Percentiles rank a stretch among this genome's conserved stretches.
Evolutionary conservation across 2,329 filamentous ascomycete species (phyloP).

Genomic region (Xylariaceae sp.): DNA sequence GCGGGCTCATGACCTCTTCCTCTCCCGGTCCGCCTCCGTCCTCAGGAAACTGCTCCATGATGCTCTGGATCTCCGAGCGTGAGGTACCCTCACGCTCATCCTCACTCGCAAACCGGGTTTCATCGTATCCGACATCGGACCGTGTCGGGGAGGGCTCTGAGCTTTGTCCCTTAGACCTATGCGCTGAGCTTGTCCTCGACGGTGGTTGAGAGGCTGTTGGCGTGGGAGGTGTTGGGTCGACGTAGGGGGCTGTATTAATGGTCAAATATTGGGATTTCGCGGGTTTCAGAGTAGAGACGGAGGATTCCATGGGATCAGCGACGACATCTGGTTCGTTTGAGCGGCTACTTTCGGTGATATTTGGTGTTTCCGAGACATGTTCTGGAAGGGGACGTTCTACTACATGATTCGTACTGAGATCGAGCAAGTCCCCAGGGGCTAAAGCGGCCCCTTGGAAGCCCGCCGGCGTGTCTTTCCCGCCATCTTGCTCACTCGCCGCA

Average conservation of each 20-base stretch:
- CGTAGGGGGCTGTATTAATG: constrained; percentile 54
- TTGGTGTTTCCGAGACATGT: neutral
- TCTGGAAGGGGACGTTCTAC: neutral
- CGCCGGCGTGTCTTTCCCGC: neutral
- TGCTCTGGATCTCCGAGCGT: constrained; percentile 88
- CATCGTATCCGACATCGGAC: constrained; percentile 63
- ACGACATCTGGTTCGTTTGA: constrained; percentile 13
- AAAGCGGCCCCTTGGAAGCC: neutral
- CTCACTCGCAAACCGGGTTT: constrained; percentile 62
- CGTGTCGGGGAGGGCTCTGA: constrained; percentile 58
- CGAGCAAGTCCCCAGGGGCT: neutral
- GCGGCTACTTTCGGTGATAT: neutral
- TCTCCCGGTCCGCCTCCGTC: constrained; percentile 72
- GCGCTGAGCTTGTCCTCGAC: constrained; percentile 64
- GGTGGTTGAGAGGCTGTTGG: constrained; percentile 60
- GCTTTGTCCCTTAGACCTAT: constrained; percentile 53
- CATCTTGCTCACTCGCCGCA: constrained; percentile 3
- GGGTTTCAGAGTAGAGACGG: constrained; percentile 57
- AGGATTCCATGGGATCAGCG: constrained; percentile 48
- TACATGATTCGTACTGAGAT: constrained; percentile 5
- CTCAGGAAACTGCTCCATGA: constrained; percentile 94
- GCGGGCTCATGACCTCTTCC: constrained; percentile 91
- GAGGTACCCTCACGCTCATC: constrained; percentile 72
- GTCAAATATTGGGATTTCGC: constrained; percentile 53
- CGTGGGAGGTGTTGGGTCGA: constrained; percentile 65